Evolutionary conservation across 768 basidiomycete species (phyloP).

Genomic region (Leccinellum rugosiceps): DNA sequence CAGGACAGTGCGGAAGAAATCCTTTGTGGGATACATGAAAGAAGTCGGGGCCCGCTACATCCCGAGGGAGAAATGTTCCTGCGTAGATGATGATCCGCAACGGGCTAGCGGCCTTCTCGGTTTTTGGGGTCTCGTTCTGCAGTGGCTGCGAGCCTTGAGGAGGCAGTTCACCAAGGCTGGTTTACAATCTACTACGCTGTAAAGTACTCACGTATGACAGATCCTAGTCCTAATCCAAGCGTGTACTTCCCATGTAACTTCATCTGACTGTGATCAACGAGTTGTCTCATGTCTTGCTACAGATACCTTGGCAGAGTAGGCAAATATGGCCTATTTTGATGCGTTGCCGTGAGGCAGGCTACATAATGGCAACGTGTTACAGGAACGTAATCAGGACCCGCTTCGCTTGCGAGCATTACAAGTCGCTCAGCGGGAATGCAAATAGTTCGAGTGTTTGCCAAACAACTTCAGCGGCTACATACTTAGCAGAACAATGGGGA

Average conservation of each 20-base stretch:
- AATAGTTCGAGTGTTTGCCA: slow-evolving; percentile 1
- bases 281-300: slow-evolving; percentile 1
- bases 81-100: slow-evolving; percentile 2
- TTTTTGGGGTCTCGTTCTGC: slow-evolving; percentile 29
- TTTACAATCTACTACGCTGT: background rate
- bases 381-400: slow-evolving; percentile 2
- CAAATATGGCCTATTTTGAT: slow-evolving; percentile 9
- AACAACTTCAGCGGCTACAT: background rate
- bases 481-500: slow-evolving; percentile 2
- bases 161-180: slow-evolving; percentile 6
- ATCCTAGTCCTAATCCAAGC: background rate
- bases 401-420: background rate
- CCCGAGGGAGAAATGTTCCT: slow-evolving; percentile 4
- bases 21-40: slow-evolving; percentile 36
- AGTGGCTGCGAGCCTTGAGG: slow-evolving; percentile 22
- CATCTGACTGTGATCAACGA: background rate
- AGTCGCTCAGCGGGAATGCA: background rate
- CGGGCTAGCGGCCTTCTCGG: slow-evolving; percentile 11
- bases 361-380: slow-evolving; percentile 7
- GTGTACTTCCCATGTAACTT: background rate
- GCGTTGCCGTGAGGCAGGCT: slow-evolving; percentile 8
- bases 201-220: background rate
- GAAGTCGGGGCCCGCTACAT: slow-evolving; percentile 7
- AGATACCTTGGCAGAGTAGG: slow-evolving; percentile 12
- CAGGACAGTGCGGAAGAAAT: slow-evolving; percentile 52